Base-by-base conservation (phyloP, 331 rosid species). In the Rosa hybrid region DNA sequence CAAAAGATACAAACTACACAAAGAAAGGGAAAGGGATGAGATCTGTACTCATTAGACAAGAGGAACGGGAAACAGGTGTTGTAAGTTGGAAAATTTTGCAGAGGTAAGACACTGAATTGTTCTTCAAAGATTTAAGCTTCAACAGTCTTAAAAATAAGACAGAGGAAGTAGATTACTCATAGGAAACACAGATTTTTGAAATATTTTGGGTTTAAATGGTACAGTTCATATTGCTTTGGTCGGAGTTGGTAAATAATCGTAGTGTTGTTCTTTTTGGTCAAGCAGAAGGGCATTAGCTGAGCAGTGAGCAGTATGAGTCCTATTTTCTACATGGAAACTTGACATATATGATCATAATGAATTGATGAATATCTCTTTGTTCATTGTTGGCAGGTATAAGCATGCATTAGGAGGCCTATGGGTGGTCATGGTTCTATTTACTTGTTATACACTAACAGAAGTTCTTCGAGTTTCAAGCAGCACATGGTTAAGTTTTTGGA, bases 401-500 rank as follows among this genome's bases (percentile, higher is more conserved):
- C 83, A 89, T 57, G 95, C 97, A 78, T 72, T 92, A 21, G 98
- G 98, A 80, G 98, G 97, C 56, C 74, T 89, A 44, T 92, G 97
- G 94, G 91, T 92, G 51, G 92, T 90, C 84, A 76, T 84, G 71
- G 73, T 91, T 84, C 91, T 92, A 75, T 83, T 92, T 63, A 73
- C 78, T 13, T 91, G 88, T 88, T 94, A 91, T 82, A 83, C 81
- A 49, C 70, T 83, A 64, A 90, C 92, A 3, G 98, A 94, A 86
- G 84, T 79, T 88, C 92, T 92, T 84, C 90, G 97, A 85, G 84
- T 92, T 87, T 92, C 85, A 23, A 90, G 95, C 64, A 94, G 97
- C 88, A 91, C 90, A 44, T 94, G 97, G 98, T 87, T 94, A 82
- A 89, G 95, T 63, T 80, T 88, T 74, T 92, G 98, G 98, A 92